phyloP scores from a whole-genome alignment of 306 rosid species.

The Medicago ruthenica region DNA sequence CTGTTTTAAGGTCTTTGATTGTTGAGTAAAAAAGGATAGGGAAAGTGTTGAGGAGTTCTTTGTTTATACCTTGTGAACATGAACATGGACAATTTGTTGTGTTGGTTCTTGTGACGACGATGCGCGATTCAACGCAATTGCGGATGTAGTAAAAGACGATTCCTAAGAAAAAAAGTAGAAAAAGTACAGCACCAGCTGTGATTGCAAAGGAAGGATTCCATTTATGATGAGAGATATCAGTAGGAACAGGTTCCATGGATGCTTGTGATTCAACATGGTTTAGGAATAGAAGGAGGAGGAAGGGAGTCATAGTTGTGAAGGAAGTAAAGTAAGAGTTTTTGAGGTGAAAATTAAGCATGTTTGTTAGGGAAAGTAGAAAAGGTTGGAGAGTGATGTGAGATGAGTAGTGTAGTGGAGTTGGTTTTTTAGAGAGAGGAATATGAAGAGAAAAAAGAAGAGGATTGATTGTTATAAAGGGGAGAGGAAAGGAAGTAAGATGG shows the following conservation, averaged over 20 bases:
- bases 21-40: constrained; percentile 67
- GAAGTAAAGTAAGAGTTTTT: neutral
- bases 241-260: constrained; percentile 40
- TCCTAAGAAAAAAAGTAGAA: constrained; percentile 45
- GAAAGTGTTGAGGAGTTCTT: constrained; percentile 52
- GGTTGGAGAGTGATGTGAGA: neutral
- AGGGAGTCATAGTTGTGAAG: neutral
- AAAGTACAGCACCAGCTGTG: constrained; percentile 43
- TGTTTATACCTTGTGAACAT: constrained; percentile 58
- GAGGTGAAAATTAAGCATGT: constrained; percentile 36
- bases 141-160: constrained; percentile 47
- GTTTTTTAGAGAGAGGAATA: constrained; percentile 23
- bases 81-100: constrained; percentile 8
- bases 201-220: constrained; percentile 61
- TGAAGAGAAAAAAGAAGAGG: neutral
- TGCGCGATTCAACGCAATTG: constrained; percentile 25
- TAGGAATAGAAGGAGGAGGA: neutral
- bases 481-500: constrained; percentile 7
- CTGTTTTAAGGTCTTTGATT: constrained; percentile 61
- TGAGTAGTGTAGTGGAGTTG: neutral
- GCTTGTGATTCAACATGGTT: constrained; percentile 49
- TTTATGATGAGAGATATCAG: constrained; percentile 32
- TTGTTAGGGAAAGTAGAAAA: constrained; percentile 17
- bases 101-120: constrained; percentile 11
- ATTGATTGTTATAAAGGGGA: constrained; percentile 16